phyloP scores from a whole-genome alignment of 2,329 filamentous ascomycete species.

The Calonectria hawksworthii region DNA sequence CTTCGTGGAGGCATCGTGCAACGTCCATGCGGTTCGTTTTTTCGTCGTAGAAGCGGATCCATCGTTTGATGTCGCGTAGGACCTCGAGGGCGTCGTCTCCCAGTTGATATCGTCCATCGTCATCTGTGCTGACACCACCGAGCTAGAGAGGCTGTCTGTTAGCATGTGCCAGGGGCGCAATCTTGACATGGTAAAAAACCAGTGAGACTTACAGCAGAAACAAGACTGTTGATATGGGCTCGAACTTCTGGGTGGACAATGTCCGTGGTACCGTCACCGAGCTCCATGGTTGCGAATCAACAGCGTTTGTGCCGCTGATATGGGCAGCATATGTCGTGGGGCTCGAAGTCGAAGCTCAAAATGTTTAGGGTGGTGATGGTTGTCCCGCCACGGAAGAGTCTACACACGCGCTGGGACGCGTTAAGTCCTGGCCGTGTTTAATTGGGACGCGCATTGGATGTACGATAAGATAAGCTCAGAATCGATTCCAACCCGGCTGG shows the following conservation, averaged over 20 bases:
- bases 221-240: constrained; percentile 92
- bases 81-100: constrained; percentile 95
- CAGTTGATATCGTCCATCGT: constrained; percentile 86
- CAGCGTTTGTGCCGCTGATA: constrained; percentile 28
- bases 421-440: constrained; percentile 32
- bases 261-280: constrained; percentile 64
- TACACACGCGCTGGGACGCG: constrained; percentile 41
- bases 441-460: constrained; percentile 23
- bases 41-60: constrained; percentile 95
- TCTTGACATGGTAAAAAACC: neutral
- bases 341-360: constrained; percentile 31
- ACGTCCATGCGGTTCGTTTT: constrained; percentile 96
- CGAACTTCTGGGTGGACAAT: constrained; percentile 92
- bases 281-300: constrained; percentile 63
- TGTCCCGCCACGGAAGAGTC: constrained; percentile 27
- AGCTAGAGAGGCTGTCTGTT: constrained; percentile 68
- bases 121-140: constrained; percentile 83
- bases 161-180: neutral
- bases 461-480: constrained; percentile 15
- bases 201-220: constrained; percentile 81
- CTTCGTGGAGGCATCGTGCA: constrained; percentile 90
- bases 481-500: neutral
- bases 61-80: constrained; percentile 92
- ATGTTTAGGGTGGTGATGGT: constrained; percentile 9
- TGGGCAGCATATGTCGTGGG: constrained; percentile 36